Evolutionary conservation across 352 stramenopile genomes (phyloP).

Genomic region (Globisporangium middletonii): DNA sequence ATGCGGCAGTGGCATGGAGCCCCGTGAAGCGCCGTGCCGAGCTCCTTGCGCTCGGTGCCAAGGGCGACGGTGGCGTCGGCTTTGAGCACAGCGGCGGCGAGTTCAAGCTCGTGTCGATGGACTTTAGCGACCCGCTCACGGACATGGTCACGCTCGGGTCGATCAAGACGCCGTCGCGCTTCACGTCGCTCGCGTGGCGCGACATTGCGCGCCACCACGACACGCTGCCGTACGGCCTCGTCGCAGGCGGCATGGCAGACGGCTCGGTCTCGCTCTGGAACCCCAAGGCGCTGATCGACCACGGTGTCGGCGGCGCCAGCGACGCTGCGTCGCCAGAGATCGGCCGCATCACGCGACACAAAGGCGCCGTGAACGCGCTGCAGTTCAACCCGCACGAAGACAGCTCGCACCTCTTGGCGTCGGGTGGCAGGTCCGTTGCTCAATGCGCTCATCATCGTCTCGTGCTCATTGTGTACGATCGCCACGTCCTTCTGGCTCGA

Average conservation of each 20-base stretch:
- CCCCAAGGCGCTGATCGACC: conserved; percentile 82
- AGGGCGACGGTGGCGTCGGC: conserved; percentile 93
- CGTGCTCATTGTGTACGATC: background rate
- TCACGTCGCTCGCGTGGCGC: conserved; percentile 93
- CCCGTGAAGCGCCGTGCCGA: conserved; percentile 66
- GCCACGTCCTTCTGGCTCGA: background rate
- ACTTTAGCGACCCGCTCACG: conserved; percentile 71
- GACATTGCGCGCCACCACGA: conserved; percentile 74
- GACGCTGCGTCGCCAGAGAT: conserved; percentile 53
- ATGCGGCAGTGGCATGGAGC: conserved; percentile 86
- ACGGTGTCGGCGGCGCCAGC: conserved; percentile 20
- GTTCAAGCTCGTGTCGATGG: conserved; percentile 95
- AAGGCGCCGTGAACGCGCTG: conserved; percentile 89
- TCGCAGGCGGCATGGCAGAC: conserved; percentile 97
- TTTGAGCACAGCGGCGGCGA: conserved; percentile 98
- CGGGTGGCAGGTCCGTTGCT: conserved; percentile 61
- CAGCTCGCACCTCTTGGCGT: conserved; percentile 90
- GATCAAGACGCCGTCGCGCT: conserved; percentile 90
- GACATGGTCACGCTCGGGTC: conserved; percentile 74
- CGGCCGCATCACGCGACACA: conserved; percentile 78
- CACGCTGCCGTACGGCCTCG: conserved; percentile 83
- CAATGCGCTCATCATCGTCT: background rate
- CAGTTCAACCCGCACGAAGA: conserved; percentile 95
- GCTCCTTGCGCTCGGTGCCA: conserved; percentile 84
- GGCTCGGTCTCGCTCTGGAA: conserved; percentile 96